These are phyloP conservation scores for Aphelidium insulamus DNA, from an alignment of 371 early-diverging fungal genomes.

Conservation along the genomic window DNA sequence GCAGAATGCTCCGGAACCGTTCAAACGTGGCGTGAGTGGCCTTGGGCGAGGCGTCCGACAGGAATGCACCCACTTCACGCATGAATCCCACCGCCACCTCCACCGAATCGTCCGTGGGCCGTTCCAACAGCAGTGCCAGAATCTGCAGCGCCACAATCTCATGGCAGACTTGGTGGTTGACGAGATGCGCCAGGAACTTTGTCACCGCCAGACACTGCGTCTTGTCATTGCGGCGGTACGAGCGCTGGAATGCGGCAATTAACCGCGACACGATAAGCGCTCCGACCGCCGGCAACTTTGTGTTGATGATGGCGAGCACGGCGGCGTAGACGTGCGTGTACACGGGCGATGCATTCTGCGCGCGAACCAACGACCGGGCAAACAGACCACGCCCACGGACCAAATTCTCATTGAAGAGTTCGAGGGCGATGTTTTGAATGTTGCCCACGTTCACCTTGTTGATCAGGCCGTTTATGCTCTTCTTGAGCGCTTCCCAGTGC, in stretches of 20 bases:
- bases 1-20: constrained; percentile 70
- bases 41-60: constrained; percentile 50
- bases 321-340: constrained; percentile 87
- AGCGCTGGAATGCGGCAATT: constrained; percentile 69
- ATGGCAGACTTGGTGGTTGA: constrained; percentile 73
- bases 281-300: constrained; percentile 76
- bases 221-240: constrained; percentile 81
- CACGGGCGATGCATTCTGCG: constrained; percentile 68
- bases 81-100: constrained; percentile 93
- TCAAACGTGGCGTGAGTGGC: constrained; percentile 80
- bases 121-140: constrained; percentile 58
- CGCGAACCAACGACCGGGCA: constrained; percentile 71
- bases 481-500: constrained; percentile 86
- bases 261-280: constrained; percentile 66
- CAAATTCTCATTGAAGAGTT: constrained; percentile 74
- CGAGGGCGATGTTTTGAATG: constrained; percentile 71
- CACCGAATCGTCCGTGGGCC: constrained; percentile 88
- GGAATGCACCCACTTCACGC: constrained; percentile 67
- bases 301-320: constrained; percentile 69
- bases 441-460: constrained; percentile 86
- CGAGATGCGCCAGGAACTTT: constrained; percentile 77
- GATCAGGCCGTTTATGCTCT: constrained; percentile 80
- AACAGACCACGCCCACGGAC: constrained; percentile 81
- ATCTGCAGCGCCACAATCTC: constrained; percentile 78
- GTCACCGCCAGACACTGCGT: constrained; percentile 53